Evolutionary conservation across 257 asterid genomes (phyloP), one percentile per base, ranked within the genome.

Genomic region (Oldenlandia corymbosa): DNA sequence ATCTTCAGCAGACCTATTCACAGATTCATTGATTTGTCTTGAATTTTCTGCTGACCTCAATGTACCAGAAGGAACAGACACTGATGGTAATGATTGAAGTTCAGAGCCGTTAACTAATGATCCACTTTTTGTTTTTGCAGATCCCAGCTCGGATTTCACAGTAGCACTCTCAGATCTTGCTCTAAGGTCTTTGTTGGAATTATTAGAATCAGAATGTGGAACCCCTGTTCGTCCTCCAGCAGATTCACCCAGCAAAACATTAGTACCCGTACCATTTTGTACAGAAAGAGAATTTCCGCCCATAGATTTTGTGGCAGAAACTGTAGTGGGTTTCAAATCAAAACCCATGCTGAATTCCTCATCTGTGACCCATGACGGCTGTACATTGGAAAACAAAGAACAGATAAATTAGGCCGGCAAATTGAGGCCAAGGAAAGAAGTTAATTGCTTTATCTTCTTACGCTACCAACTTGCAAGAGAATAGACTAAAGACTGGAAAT

Each of bases 281-380:
- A 75, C 68, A 54, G 80, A 72, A 60, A 49, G 67, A 49, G 85
- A 76, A 83, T 71, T 84, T n/a, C 75, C 69, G 4, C 88, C 75
- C 68, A 73, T 62, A 67, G 95, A 69, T 76, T 90, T 89, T 37
- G 93, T 62, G 76, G 81, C 76, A 63, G 89, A 81, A 41, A 74
- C 80, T 17, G 90, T 76, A 55, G 81, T 90, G 54, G 94, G 93
- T 74, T 93, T 93, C 70, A 90, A 58, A 61, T 90, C 97, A 23
- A 93, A 83, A 72, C 99, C 99, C 97, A 90, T 93, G 74, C 99
- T 96, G 79, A 93, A 93, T 76, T 90, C 99, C 71, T 93, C 99
- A 76, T 93, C 99, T 2, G 96, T 85, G 63, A 93, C 96, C 99
- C 99, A 93, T 42, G 95, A 87, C 51, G 97, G 77, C 99, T 93